Base-by-base conservation (phyloP, 2,329 filamentous ascomycete genomes). In the Ceratocystis eucalypticola region DNA sequence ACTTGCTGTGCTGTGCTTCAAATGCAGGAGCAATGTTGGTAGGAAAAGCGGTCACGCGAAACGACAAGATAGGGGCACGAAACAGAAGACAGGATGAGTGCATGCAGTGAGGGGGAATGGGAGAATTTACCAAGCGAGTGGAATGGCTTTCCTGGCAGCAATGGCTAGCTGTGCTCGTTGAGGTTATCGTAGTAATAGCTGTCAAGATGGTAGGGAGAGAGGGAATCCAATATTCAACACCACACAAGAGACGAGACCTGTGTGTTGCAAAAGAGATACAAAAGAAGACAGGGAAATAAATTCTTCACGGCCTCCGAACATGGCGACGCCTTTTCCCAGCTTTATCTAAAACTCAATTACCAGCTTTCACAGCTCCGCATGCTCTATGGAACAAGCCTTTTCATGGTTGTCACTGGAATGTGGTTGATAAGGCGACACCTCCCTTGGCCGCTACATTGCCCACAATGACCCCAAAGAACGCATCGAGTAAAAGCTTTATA, bases 381-480 rank as follows among this genome's bases (percentile, higher is more conserved):
- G 20, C 3, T 8, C 0, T 33, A 33, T 33, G 30, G 30, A 33
- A 33, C 30, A 33, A 33, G 46, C 46, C 10, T 50, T 22, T 8
- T 15, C 48, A 25, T 12, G 37, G 22, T n/a, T 53, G 53, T 15
- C 55, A 59, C 46, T 66, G 65, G 65, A 61, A 66, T 66, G 65
- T 28, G 8, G 65, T 62, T n/a, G 57, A 55, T 33, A 28, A 17
- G 46, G 45, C 7, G 30, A 66, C 37, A 3, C 10, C 20, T 62
- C 65, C 65, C 65, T 66, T 45, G 20, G 22, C n/a, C 44, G 28
- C 25, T 37, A 8, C 55, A 59, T 15, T 53, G 10, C 8, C 48
- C 5, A 12, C 7, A 53, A 8, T 12, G 55, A n/a, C 6, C 28
- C 20, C 55, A 2, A 30, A 30, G 53, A 25, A 15, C 53, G 22